A percentile compares a stretch with the other conserved stretches of the same genome.
phyloP scores from a whole-genome alignment of 768 basidiomycete genomes.

The Leccinum rimulosum region DNA sequence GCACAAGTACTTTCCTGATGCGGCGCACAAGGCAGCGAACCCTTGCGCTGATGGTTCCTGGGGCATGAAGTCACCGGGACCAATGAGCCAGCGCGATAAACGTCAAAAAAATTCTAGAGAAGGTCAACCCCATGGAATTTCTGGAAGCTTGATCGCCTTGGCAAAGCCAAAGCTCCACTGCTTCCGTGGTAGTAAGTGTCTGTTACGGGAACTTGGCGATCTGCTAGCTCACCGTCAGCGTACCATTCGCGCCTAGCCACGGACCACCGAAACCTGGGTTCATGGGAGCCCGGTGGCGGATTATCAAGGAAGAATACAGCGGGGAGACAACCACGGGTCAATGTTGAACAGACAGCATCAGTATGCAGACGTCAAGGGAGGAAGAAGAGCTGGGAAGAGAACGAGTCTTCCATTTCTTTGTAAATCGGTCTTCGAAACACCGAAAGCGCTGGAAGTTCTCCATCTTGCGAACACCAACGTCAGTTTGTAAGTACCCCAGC shows the following conservation, averaged over 20 bases:
- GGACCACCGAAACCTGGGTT: background rate
- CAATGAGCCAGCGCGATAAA: constrained; percentile 16
- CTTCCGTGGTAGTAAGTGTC: background rate
- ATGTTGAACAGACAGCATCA: constrained; percentile 1
- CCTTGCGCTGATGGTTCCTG: constrained; percentile 22
- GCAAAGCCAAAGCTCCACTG: constrained; percentile 4
- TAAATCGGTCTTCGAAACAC: constrained; percentile 20
- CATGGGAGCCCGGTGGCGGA: constrained; percentile 22
- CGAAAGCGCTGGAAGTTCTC: constrained; percentile 13
- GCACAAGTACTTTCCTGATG: constrained; percentile 1
- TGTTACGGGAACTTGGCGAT: background rate
- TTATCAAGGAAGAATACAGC: constrained; percentile 2
- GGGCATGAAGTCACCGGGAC: constrained; percentile 11
- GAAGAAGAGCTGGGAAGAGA: constrained; percentile 5
- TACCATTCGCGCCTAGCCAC: constrained; percentile 1
- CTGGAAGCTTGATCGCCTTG: constrained; percentile 16
- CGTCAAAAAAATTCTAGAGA: constrained; percentile 17
- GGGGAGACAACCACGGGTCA: background rate
- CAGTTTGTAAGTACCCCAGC: constrained; percentile 2
- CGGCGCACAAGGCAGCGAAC: constrained; percentile 8
- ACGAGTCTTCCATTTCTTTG: constrained; percentile 21
- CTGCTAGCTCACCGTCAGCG: background rate
- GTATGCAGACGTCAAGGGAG: constrained; percentile 4
- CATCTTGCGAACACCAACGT: constrained; percentile 17
- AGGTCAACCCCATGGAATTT: constrained; percentile 8